Base-by-base conservation (phyloP, 2,329 filamentous ascomycete species). In the Neonectria sp. region DNA sequence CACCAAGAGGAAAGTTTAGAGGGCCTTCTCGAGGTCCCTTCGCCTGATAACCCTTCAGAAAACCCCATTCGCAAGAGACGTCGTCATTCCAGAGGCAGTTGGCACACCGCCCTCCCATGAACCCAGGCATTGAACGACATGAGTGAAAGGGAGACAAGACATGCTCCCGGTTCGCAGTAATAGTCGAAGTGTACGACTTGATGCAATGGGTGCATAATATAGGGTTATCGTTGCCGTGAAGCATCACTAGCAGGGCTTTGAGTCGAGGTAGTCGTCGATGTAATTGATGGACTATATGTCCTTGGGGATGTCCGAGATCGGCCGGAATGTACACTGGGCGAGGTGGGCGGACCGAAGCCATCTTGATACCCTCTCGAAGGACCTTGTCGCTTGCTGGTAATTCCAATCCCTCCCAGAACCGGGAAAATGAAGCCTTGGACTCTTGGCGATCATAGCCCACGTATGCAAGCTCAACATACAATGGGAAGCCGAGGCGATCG, bases 391-490 rank as follows among this genome's bases (percentile, higher is more conserved):
- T 33, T 6, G 4, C 31, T 8, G 9, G 9, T 11, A n/a, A 15
- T 12, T 51, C 25, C 4, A n/a, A 53, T 12, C 51, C n/a, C 2
- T 31, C 25, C 6, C 52, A 53, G 45, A 51, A 37, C 15, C 25
- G 37, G 8, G 37, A 37, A 7, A 17, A 37, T 5, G 35, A 37
- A 17, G 43, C 43, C 27, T n/a, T 21, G 6, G 43, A 55, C 46
- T n/a, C 27, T 53, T 45, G 6, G 13, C 6, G 5, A 17, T 15
- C 15, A 6, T 15, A 37, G 35, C 35, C 35, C 6, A 37, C 35
- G 35, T 37, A 53, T 29, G 55, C 61, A 31, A 63, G 27, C 15
- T 63, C 61, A 8, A 63, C 61, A n/a, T 52, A 58, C 2, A 63
- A 6, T 8, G 48, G 61, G 15, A n/a, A 13, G 12, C 55, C 55